Evolutionary conservation across 2,329 filamentous ascomycete species (phyloP), one percentile per base, ranked within the genome.

Genomic region (Pestalotiopsis sp.): DNA sequence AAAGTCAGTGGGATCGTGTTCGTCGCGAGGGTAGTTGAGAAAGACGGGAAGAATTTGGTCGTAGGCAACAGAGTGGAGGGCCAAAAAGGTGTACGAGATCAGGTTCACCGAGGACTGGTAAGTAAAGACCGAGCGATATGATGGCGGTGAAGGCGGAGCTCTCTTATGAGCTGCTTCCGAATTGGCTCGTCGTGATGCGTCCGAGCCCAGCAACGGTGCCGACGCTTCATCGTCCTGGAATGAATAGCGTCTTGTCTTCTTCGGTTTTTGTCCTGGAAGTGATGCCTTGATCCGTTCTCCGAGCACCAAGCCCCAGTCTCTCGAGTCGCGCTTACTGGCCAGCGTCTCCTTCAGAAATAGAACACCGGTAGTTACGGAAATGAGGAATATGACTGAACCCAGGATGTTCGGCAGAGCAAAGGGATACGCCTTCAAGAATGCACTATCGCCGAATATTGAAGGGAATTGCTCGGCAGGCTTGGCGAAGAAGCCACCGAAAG

Each of bases 11-110:
- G 86, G 82, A 0, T 89, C 88, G 68, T 88, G 86, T 61, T 87
- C 80, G 41, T 87, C 80, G 4, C 85, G 76, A 0, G 92, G 91
- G 72, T 94, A 92, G 80, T 97, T 93, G 75, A 98, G 87, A 78
- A 97, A 97, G 0, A 98, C 94, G 3, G 94, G 93, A 1, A 98
- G 87, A 2, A 95, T 85, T 76, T 97, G 94, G 79, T 98, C 95
- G 76, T 91, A 98, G 0, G 94, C 91, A 52, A 97, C 90, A 0
- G 90, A 91, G 79, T 97, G 94, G 63, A 97, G 86, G 0, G 94
- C 92, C 20, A 98, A 85, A 64, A 96, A 85, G 1, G 92, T 92
- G 80, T 98, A 98, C 0, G 91, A 87, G 2, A 93, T 71, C 1
- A 98, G 84, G 72, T 95, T 93, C 67, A 96, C 85, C 39, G 87